These are phyloP conservation scores for Berberis thunbergii DNA, from an alignment of 164 flowering plant genomes.

Conservation along the genomic window DNA sequence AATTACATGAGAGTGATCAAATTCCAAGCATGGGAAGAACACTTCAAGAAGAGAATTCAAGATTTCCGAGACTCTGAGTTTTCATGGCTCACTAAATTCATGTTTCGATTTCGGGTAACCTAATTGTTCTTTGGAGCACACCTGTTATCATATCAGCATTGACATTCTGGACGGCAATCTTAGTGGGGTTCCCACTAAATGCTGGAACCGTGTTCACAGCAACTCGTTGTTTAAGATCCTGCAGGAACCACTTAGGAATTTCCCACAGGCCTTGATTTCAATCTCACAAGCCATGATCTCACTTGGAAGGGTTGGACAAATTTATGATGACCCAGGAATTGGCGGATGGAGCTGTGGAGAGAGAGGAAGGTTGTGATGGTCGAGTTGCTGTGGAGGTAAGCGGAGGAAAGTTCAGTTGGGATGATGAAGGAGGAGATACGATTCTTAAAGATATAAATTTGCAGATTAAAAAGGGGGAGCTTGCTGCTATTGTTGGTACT, in stretches of 20 bases:
- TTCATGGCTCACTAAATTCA: slow-evolving; percentile 66
- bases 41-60: slow-evolving; percentile 53
- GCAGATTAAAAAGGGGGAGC: slow-evolving; percentile 55
- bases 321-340: slow-evolving; percentile 68
- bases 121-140: slow-evolving; percentile 63
- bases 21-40: slow-evolving; percentile 97
- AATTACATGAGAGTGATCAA: slow-evolving; percentile 86
- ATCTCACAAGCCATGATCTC: slow-evolving; percentile 86
- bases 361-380: slow-evolving; percentile 37
- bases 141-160: slow-evolving; percentile 37
- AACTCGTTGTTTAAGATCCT: slow-evolving; percentile 64
- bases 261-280: slow-evolving; percentile 82
- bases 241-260: slow-evolving; percentile 84
- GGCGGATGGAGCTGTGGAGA: slow-evolving; percentile 53
- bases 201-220: slow-evolving; percentile 75
- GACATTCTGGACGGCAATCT: slow-evolving; percentile 40
- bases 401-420: slow-evolving; percentile 72
- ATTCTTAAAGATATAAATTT: slow-evolving; percentile 48
- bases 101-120: slow-evolving; percentile 49
- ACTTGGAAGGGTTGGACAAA: slow-evolving; percentile 62
- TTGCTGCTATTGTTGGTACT: slow-evolving; percentile 83
- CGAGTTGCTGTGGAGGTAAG: slow-evolving; percentile 50
- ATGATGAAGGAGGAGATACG: slow-evolving; percentile 44
- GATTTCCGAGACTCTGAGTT: slow-evolving; percentile 54
- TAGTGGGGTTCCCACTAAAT: slow-evolving; percentile 41